Evolutionary conservation across 2,329 filamentous ascomycete genomes (phyloP).

Genomic region (Monosporascus sp.): DNA sequence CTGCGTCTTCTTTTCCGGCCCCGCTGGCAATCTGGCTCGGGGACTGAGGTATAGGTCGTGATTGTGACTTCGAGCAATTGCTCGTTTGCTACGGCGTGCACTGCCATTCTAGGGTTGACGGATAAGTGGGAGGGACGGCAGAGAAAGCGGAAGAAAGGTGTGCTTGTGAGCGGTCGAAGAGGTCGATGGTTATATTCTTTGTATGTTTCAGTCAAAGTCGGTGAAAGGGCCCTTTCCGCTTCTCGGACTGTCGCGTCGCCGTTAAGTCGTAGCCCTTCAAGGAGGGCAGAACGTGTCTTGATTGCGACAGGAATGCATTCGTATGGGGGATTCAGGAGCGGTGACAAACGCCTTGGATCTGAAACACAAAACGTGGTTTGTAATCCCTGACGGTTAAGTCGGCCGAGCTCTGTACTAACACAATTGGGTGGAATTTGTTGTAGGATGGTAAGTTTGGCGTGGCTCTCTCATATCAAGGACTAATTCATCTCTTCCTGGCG

Average conservation of each 20-base stretch:
- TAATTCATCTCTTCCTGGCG: background rate
- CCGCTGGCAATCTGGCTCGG: constrained; percentile 30
- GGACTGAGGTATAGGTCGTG: constrained; percentile 17
- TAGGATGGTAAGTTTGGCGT: background rate
- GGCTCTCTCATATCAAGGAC: background rate
- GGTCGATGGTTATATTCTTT: background rate
- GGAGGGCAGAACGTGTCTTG: background rate
- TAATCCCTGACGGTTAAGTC: background rate
- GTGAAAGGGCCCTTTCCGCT: too few relatives aligned
- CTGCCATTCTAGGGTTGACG: constrained; percentile 15
- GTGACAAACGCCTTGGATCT: background rate
- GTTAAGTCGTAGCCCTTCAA: background rate
- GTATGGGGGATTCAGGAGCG: background rate
- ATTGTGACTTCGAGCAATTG: constrained; percentile 18
- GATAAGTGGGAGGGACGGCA: background rate
- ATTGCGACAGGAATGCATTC: background rate
- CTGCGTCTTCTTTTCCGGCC: constrained; percentile 33
- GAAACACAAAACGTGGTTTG: background rate
- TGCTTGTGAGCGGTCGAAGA: background rate
- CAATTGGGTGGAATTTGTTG: background rate
- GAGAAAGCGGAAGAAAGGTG: background rate
- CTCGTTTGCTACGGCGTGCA: constrained; percentile 14
- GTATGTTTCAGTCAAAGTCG: background rate
- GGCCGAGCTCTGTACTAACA: background rate
- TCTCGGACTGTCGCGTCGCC: too few relatives aligned